Percentiles rank a stretch among this genome's conserved stretches.
Evolutionary conservation across 2,329 filamentous ascomycete species (phyloP).

Genomic region (Xylariaceae sp.): DNA sequence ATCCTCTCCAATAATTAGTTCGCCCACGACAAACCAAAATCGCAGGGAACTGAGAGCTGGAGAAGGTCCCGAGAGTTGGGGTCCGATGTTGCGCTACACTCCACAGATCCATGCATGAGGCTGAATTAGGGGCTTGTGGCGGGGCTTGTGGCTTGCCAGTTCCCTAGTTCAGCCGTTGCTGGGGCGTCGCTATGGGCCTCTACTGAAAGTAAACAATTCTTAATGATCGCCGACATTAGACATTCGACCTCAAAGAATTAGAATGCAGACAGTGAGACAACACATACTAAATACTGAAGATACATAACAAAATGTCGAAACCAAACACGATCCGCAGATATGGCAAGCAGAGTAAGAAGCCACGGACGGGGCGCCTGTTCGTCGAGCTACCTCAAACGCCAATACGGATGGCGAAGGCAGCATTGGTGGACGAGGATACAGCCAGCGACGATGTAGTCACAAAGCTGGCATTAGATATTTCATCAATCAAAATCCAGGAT

Average conservation of each 20-base stretch:
- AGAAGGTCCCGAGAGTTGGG: conserved; percentile 21
- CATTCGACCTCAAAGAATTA: neutral
- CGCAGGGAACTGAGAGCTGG: conserved; percentile 17
- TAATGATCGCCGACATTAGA: neutral
- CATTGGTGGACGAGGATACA: conserved; percentile 23
- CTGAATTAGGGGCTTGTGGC: conserved; percentile 7
- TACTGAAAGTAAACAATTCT: conserved; percentile 33
- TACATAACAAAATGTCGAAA: conserved; percentile 50
- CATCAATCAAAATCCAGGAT: conserved; percentile 35
- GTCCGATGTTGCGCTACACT: conserved; percentile 19
- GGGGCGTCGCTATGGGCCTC: conserved; percentile 2
- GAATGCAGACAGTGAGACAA: neutral
- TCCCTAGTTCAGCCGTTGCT: conserved; percentile 8
- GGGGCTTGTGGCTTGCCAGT: conserved; percentile 8
- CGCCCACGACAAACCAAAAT: conserved; percentile 14
- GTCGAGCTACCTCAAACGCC: conserved; percentile 59
- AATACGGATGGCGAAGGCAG: conserved; percentile 38
- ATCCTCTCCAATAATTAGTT: conserved; percentile 19
- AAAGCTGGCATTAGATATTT: conserved; percentile 43
- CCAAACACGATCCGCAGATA: conserved; percentile 54
- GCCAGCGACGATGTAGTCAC: conserved; percentile 36
- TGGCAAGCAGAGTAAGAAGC: conserved; percentile 55
- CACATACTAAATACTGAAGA: neutral
- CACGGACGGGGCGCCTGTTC: conserved; percentile 56
- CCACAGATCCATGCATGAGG: conserved; percentile 7